Evolutionary conservation across 129 eudicot species (phyloP).

Genomic region (Flaveria trinervia): DNA sequence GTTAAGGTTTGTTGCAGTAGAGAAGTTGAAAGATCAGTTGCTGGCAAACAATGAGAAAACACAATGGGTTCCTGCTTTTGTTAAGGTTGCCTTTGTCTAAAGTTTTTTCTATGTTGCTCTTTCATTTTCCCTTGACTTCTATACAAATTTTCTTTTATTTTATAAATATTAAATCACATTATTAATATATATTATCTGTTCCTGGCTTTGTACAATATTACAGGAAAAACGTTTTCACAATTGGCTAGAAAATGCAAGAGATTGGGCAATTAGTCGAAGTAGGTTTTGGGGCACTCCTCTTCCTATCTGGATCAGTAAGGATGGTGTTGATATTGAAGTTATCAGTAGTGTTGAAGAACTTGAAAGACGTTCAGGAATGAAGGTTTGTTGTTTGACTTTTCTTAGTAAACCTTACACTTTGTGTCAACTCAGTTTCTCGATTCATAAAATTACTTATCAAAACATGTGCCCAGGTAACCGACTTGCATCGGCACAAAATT

Average conservation of each 20-base stretch:
- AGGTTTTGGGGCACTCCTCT: constrained; percentile 94
- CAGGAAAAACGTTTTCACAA: constrained; percentile 84
- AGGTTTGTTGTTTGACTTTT: constrained; percentile 43
- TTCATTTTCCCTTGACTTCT: background rate
- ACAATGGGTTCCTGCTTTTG: constrained; percentile 59
- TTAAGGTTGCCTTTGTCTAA: constrained; percentile 14
- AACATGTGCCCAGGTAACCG: constrained; percentile 56
- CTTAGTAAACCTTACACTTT: background rate
- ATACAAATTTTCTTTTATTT: background rate
- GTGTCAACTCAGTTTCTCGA: background rate
- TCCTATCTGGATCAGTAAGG: constrained; percentile 84
- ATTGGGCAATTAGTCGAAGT: constrained; percentile 84
- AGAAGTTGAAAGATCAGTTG: constrained; percentile 75
- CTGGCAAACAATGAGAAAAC: constrained; percentile 72
- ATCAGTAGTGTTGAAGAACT: constrained; percentile 72
- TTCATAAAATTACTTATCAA: background rate
- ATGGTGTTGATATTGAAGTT: constrained; percentile 69
- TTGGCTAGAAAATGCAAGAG: constrained; percentile 89
- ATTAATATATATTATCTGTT: background rate
- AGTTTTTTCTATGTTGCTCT: background rate
- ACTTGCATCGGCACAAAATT: constrained; percentile 88
- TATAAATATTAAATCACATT: background rate
- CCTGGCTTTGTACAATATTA: constrained; percentile 17
- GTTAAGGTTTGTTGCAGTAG: constrained; percentile 76
- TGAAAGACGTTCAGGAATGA: constrained; percentile 65